Evolutionary conservation across 2,329 filamentous ascomycete species (phyloP).

Genomic region (Ophiostoma himal-ulmi): DNA sequence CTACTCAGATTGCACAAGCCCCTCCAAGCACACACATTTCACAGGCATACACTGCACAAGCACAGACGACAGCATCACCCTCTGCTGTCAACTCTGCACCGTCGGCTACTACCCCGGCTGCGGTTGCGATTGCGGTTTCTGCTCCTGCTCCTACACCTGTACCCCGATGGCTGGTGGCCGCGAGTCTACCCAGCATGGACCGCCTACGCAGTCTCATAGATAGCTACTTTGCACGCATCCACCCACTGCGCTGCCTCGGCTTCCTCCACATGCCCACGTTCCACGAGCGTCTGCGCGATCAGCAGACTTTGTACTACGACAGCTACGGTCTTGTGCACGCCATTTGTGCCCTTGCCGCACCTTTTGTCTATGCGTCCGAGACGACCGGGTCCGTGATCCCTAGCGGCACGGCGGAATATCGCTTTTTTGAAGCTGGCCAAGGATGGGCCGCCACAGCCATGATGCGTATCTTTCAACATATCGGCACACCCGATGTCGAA

Average conservation of each 20-base stretch:
- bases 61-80: background rate
- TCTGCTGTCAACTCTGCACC: background rate
- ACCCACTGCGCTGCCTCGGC: constrained; percentile 28
- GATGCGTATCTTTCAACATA: constrained; percentile 20
- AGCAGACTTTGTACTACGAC: constrained; percentile 13
- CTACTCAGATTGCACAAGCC: background rate
- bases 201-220: constrained; percentile 23
- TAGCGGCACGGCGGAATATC: background rate
- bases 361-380: constrained; percentile 17
- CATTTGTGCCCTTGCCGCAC: constrained; percentile 22
- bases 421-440: constrained; percentile 18
- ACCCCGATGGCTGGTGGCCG: constrained; percentile 15
- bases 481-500: constrained; percentile 22
- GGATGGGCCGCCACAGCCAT: constrained; percentile 21
- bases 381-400: background rate
- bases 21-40: background rate
- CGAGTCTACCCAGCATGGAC: constrained; percentile 17
- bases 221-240: constrained; percentile 27
- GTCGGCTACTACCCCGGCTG: background rate
- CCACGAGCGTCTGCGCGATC: constrained; percentile 24
- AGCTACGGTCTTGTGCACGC: constrained; percentile 21
- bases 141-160: background rate
- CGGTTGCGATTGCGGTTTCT: background rate
- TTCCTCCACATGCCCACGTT: constrained; percentile 29
- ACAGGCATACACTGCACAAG: background rate